A percentile compares a stretch with the other conserved stretches of the same genome.
Conservation (phyloP, 2,329 filamentous ascomycete species). For the Colletotrichum sp. region DNA sequence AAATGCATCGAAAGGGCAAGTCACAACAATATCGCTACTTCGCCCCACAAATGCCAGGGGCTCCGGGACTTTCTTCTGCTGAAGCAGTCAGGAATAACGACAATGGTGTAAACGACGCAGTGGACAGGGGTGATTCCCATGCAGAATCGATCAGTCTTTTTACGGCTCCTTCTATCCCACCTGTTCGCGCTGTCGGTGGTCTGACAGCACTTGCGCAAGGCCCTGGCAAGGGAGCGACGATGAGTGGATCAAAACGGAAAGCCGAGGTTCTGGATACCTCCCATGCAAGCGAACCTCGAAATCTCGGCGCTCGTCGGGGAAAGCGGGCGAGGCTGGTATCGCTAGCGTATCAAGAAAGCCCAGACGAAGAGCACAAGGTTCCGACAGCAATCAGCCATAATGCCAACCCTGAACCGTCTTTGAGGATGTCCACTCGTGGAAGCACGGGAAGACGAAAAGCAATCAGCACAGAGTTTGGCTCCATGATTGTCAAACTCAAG, state of each 20-base stretch:
- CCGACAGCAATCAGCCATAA: background rate
- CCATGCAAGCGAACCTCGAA: background rate
- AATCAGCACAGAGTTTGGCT: background rate
- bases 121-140: no score
- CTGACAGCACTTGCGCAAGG: slow-evolving; percentile 8
- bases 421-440: background rate
- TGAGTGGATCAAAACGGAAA: slow-evolving; percentile 1
- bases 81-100: background rate
- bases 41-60: background rate
- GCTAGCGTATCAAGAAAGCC: background rate
- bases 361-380: background rate
- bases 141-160: background rate
- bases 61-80: background rate
- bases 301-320: background rate
- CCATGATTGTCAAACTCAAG: slow-evolving; percentile 12
- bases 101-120: background rate
- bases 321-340: background rate
- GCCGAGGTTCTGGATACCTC: background rate
- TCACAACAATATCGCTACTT: slow-evolving; percentile 18
- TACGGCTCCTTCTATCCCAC: background rate
- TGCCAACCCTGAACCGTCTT: background rate
- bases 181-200: background rate
- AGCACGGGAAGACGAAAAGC: background rate
- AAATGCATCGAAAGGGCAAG: slow-evolving; percentile 18
- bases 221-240: background rate